These are phyloP conservation scores for Orbilia javanica DNA, from an alignment of 2,329 filamentous ascomycete genomes.

Conservation along the genomic window DNA sequence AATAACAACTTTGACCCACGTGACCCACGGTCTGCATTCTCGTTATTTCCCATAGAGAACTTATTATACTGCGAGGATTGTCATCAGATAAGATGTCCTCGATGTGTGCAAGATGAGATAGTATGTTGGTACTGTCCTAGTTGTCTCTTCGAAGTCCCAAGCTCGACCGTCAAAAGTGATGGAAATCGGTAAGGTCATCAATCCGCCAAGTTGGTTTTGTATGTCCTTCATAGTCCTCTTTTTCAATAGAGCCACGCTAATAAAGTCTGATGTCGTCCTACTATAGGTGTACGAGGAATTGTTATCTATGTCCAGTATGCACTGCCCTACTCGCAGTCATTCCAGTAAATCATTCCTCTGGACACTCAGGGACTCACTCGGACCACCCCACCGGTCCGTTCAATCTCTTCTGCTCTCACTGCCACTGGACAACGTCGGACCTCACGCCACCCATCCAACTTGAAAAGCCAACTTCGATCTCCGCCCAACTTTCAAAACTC, in stretches of 20 bases:
- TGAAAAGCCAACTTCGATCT: slow-evolving; percentile 87
- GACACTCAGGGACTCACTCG: slow-evolving; percentile 59
- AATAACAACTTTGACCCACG: slow-evolving; percentile 86
- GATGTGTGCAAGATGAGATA: slow-evolving; percentile 93
- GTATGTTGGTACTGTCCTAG: slow-evolving; percentile 95
- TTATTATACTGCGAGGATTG: slow-evolving; percentile 98
- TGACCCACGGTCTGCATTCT: slow-evolving; percentile 86
- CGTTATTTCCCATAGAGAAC: slow-evolving; percentile 91
- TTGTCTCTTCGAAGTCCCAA: slow-evolving; percentile 95
- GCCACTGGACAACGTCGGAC: slow-evolving; percentile 91
- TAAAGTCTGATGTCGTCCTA: slow-evolving; percentile 7
- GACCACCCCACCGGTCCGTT: slow-evolving; percentile 72
- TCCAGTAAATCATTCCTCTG: slow-evolving; percentile 70
- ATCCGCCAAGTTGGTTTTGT: slow-evolving; percentile 7
- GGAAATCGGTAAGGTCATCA: slow-evolving; percentile 78
- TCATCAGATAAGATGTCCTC: slow-evolving; percentile 91
- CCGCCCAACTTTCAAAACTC: slow-evolving; percentile 74
- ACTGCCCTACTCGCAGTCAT: slow-evolving; percentile 82
- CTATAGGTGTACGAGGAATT: slow-evolving; percentile 86
- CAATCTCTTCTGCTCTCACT: slow-evolving; percentile 87
- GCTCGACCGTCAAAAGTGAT: slow-evolving; percentile 89
- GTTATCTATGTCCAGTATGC: slow-evolving; percentile 94
- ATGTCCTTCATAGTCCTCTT: not conserved
- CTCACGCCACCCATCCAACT: slow-evolving; percentile 81
- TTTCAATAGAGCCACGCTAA: slow-evolving; percentile 19